Evolutionary conservation across 345 rosid genomes (phyloP), one percentile per base, ranked within the genome.

Genomic region (Barbarea vulgaris): DNA sequence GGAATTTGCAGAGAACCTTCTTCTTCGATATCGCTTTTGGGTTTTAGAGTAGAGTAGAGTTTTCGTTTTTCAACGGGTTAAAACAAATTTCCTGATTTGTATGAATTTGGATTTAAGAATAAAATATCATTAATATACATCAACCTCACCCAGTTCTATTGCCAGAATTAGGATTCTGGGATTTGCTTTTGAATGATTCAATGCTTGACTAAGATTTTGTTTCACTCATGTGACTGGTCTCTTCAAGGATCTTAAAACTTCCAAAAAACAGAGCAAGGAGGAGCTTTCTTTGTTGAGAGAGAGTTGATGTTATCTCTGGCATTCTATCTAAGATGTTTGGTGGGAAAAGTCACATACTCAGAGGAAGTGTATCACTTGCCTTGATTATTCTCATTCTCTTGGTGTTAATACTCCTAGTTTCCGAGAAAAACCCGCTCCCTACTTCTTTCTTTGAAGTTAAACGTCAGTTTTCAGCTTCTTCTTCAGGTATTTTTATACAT

Each of bases 281-380:
- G 19, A 77, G 30, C 17, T 27, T 27, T 65, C 44, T 54, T 54
- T 41, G 27, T n/a, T 41, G 55, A n/a, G 33, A 52, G 70, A 31
- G 62, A 7, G 34, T 66, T 58, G 64, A 58, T 72, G 69, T 67
- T 65, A 72, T 65, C 63, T 72, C 69, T 50, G 1, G 51, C 48
- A 41, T 27, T 58, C 34, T 59, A 10, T 72, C 34, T 51, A 73
- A 54, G 18, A 79, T 79, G 78, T 24, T 54, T 51, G 70, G 66
- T 41, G 81, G 71, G 0, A 73, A 36, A 34, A 54, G 17, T 47
- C 55, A 59, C 30, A 3, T 73, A 42, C 34, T 72, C 66, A 68
- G 56, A 79, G 78, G 81, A 9, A 79, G 81, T 67, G 74, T 79
- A 11, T 79, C 81, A 53, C 70, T 73, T 61, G 78, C 78, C 44